Base-by-base conservation (phyloP, 2,329 filamentous ascomycete genomes). In the Aspergillus sp. region DNA sequence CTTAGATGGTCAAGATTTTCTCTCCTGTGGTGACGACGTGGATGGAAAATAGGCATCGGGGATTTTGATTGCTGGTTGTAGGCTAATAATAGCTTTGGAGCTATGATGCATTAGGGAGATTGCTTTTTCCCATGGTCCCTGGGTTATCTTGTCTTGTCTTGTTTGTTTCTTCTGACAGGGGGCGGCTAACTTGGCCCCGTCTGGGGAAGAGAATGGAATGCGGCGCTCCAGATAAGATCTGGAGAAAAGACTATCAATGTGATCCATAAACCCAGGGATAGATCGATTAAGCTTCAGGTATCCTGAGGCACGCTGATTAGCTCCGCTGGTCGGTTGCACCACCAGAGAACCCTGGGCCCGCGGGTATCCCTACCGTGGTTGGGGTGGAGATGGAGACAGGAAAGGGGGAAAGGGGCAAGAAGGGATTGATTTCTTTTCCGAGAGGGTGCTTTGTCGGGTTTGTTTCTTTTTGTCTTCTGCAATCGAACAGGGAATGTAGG, bases 321-420 rank as follows among this genome's bases (percentile, higher is more conserved):
- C 13, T 38, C 26, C 26, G 26, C 26, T 30, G 26, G 26, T 30
- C 26, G 26, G 26, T 30, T 30, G 26, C 26, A 30, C 10, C 26
- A 7, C 26, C 26, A 38, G 16, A 38, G 16, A 38, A 38, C 35
- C 35, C 35, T 38, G 17, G 40, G 40, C 40, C n/a, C 11, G 16
- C 40, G 40, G 35, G 40, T 42, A 42, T 42, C 40, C 40, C 40
- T 42, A 42, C 40, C 40, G 40, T 42, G 40, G 40, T 42, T 42
- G 40, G 17, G 19, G 40, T 42, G 40, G 40, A 19, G 40, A 19
- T 42, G 40, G 40, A 13, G 40, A 22, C 14, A 14, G 19, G 19
- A 20, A 42, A 42, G 19, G 40, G 19, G 11, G 17, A 42, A 20
- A 22, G 16, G 40, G 40, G 16, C 35, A 42, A 42, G 19, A n/a